These are phyloP conservation scores for Pseudopyricularia javanii DNA, from an alignment of 2,329 filamentous ascomycete species.

Conservation along the genomic window DNA sequence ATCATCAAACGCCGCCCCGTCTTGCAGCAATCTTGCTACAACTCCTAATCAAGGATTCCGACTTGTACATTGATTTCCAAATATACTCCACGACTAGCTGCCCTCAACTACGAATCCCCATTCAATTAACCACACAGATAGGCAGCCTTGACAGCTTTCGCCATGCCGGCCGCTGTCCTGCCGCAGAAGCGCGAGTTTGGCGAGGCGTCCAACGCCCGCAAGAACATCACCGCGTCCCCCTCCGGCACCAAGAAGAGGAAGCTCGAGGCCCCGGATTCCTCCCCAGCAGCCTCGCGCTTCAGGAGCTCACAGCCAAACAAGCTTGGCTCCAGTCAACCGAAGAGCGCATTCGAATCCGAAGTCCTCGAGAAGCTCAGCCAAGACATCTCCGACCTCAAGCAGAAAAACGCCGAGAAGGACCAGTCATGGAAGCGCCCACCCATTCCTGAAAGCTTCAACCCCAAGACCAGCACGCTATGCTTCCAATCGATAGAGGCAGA, in stretches of 20 bases:
- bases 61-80: not conserved
- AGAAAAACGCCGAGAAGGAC: slow-evolving; percentile 82
- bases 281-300: slow-evolving; percentile 38
- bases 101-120: not conserved
- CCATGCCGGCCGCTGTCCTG: slow-evolving; percentile 37
- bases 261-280: slow-evolving; percentile 51
- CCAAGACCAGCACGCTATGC: slow-evolving; percentile 55
- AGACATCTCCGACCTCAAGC: slow-evolving; percentile 75
- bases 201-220: slow-evolving; percentile 52
- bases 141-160: slow-evolving; percentile 2
- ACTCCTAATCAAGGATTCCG: not conserved
- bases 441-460: slow-evolving; percentile 33
- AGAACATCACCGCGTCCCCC: slow-evolving; percentile 45
- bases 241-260: slow-evolving; percentile 68
- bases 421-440: slow-evolving; percentile 72
- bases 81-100: not conserved
- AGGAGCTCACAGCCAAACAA: slow-evolving; percentile 54
- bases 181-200: slow-evolving; percentile 64
- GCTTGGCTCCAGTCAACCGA: slow-evolving; percentile 62
- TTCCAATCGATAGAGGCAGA: slow-evolving; percentile 96
- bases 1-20: not conserved
- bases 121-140: too few relatives aligned
- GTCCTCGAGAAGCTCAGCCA: slow-evolving; percentile 93
- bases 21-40: not conserved
- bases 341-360: slow-evolving; percentile 87